phyloP scores from a whole-genome alignment of 2,329 filamentous ascomycete species.

The Scedosporium minutisporum region DNA sequence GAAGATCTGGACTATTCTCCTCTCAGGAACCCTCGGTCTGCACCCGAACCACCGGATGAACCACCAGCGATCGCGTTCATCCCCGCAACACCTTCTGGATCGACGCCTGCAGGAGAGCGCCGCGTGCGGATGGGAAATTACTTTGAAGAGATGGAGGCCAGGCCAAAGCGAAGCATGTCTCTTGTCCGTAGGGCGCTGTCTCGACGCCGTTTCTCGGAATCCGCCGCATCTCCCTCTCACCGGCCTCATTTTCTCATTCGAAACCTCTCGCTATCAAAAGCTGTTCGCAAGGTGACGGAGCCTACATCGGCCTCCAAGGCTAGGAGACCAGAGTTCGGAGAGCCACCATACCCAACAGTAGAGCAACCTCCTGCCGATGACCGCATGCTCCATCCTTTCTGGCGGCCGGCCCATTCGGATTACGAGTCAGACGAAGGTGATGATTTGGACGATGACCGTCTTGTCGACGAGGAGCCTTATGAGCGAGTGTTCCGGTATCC shows the following conservation, averaged over 20 bases:
- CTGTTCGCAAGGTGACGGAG: slow-evolving; percentile 22
- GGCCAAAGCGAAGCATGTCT: slow-evolving; percentile 37
- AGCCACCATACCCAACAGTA: slow-evolving; percentile 28
- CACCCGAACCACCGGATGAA: slow-evolving; percentile 39
- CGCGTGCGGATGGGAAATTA: slow-evolving; percentile 44
- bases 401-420: slow-evolving; percentile 44
- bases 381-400: slow-evolving; percentile 49
- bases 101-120: slow-evolving; percentile 45
- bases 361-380: slow-evolving; percentile 40
- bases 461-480: slow-evolving; percentile 24
- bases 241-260: slow-evolving; percentile 35
- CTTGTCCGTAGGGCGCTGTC: slow-evolving; percentile 45
- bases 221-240: slow-evolving; percentile 29
- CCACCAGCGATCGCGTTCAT: slow-evolving; percentile 46
- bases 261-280: slow-evolving; percentile 43
- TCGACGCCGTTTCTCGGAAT: slow-evolving; percentile 35
- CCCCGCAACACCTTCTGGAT: slow-evolving; percentile 51
- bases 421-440: slow-evolving; percentile 12
- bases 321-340: slow-evolving; percentile 18
- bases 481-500: slow-evolving; percentile 36
- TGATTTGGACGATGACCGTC: slow-evolving; percentile 19
- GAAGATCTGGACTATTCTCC: slow-evolving; percentile 50
- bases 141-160: slow-evolving; percentile 34
- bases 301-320: slow-evolving; percentile 15
- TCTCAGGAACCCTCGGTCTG: slow-evolving; percentile 50